phyloP scores from a whole-genome alignment of 441 rosid genomes.

The Jatropha podagrica region DNA sequence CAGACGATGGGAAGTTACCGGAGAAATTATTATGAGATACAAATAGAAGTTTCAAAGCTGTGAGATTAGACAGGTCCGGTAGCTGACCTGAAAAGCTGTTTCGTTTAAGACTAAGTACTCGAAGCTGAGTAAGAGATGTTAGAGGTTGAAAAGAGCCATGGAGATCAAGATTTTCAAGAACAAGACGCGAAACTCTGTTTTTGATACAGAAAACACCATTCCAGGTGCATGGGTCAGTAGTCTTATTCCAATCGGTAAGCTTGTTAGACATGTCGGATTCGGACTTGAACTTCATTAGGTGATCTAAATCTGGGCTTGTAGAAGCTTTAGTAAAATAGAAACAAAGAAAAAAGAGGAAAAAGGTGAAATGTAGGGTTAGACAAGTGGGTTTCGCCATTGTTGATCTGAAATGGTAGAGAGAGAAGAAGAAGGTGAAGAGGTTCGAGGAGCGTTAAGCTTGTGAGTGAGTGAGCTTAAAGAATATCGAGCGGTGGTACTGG shows the following conservation, averaged over 20 bases:
- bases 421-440: conserved; percentile 13
- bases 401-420: conserved; percentile 25
- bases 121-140: conserved; percentile 69
- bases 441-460: neutral
- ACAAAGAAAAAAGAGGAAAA: conserved; percentile 28
- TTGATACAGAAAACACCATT: conserved; percentile 65
- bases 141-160: conserved; percentile 53
- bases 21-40: conserved; percentile 74
- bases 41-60: conserved; percentile 59
- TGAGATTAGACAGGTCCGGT: conserved; percentile 65
- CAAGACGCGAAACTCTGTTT: conserved; percentile 58
- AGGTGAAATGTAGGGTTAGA: conserved; percentile 18
- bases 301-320: conserved; percentile 46
- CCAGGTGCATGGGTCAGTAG: conserved; percentile 66
- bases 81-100: conserved; percentile 55
- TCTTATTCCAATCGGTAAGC: conserved; percentile 58
- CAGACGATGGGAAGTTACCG: conserved; percentile 50
- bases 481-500: neutral
- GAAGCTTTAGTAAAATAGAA: conserved; percentile 30
- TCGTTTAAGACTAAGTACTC: conserved; percentile 71
- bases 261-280: conserved; percentile 48
- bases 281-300: conserved; percentile 58
- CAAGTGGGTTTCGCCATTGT: conserved; percentile 46
- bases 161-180: conserved; percentile 66
- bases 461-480: neutral